These are phyloP conservation scores for Neckera pumila DNA, from an alignment of 225 moss, liverwort and hornwort species.

Conservation along the genomic window DNA sequence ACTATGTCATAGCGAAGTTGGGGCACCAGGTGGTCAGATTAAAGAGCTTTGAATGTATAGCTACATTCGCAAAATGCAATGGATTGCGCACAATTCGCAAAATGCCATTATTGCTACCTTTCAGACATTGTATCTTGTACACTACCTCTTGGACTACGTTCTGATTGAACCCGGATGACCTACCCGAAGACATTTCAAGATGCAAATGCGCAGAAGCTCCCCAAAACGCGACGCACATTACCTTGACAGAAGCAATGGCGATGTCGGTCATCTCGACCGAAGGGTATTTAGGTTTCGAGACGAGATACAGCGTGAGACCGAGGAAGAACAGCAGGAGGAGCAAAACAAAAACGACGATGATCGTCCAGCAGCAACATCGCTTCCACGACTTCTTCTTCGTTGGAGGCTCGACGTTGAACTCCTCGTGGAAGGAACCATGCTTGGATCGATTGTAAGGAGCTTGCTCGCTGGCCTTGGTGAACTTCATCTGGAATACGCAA, in stretches of 20 bases:
- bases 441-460: constrained; percentile 24
- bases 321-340: constrained; percentile 8
- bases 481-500: constrained; percentile 3
- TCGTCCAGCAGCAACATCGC: constrained; percentile 11
- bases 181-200: background rate
- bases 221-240: background rate
- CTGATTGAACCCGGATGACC: background rate
- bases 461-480: constrained; percentile 10
- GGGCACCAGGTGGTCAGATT: background rate
- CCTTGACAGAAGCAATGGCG: constrained; percentile 7
- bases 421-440: constrained; percentile 32
- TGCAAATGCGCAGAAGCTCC: background rate
- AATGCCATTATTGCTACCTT: background rate
- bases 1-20: background rate
- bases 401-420: background rate
- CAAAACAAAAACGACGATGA: background rate
- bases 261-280: constrained; percentile 19
- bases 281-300: constrained; percentile 20
- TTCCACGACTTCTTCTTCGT: background rate
- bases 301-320: constrained; percentile 9
- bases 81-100: background rate
- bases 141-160: background rate
- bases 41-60: background rate
- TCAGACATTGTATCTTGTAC: background rate
- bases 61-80: background rate